Conservation (phyloP, 2,329 filamentous ascomycete genomes). For the Akanthomyces uredinophilus region DNA sequence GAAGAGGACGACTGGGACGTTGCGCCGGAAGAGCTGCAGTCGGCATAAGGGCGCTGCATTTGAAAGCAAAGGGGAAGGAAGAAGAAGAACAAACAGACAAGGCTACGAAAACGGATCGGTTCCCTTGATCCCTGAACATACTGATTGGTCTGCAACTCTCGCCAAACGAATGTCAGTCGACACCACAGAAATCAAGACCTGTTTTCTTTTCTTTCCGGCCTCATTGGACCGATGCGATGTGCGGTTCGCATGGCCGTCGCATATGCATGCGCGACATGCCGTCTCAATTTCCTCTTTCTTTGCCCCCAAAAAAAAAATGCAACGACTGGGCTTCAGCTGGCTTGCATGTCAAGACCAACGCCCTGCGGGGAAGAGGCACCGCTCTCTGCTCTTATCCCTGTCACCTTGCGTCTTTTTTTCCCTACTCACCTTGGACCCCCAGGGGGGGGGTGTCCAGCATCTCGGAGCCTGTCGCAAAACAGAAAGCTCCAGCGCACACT, state of each 20-base stretch:
- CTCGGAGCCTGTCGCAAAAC: not conserved
- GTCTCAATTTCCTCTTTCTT: not conserved
- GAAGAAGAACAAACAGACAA: not conserved
- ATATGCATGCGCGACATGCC: not conserved
- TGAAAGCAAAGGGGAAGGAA: too few species aligned
- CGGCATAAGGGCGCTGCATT: not conserved
- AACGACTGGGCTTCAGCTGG: slow-evolving; percentile 2
- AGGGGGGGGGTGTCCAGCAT: not conserved
- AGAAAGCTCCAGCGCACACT: too few species aligned
- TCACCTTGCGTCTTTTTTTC: not conserved
- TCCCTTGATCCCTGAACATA: not conserved
- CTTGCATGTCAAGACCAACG: not conserved
- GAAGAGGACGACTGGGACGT: slow-evolving; percentile 54
- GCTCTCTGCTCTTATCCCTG: too few species aligned
- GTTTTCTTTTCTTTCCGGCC: not conserved
- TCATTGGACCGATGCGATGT: not conserved
- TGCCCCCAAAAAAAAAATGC: not conserved
- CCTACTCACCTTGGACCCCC: too few species aligned
- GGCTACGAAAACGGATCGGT: not conserved
- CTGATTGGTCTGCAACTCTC: not conserved
- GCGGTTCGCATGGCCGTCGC: not conserved
- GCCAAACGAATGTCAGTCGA: not conserved
- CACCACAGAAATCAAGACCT: not conserved
- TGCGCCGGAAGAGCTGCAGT: slow-evolving; percentile 29
- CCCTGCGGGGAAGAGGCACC: not conserved